Evolutionary conservation across 768 basidiomycete species (phyloP), one percentile per base, ranked within the genome.

Genomic region (Leccinum pellstonianum): DNA sequence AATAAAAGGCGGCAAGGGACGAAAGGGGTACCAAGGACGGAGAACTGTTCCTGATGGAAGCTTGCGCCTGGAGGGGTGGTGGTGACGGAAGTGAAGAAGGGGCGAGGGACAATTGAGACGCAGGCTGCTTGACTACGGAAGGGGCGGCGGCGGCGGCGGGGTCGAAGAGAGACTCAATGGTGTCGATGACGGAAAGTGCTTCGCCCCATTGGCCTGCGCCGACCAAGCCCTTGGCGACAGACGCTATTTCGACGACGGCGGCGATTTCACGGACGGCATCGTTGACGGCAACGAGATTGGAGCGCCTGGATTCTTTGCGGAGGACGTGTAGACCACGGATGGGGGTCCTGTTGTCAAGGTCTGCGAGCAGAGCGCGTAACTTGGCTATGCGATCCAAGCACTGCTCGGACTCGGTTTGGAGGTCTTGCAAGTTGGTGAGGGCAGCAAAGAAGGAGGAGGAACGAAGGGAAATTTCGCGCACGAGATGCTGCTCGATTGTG

Each of bases 361-460:
- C 86, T 47, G 78, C 79, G 12, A 99, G 80, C 54, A 91, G 81
- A 0, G 73, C 70, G 23, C 92, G 90, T 5, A 98, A 80, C 27
- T 84, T 80, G 8, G 82, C 77, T 60, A 98, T 91, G 50, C 90
- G 86, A 48, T 80, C 76, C 6, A 98, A 80, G 68, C 95, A 95
- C 52, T 86, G 82, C 52, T 88, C 83, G 0, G 94, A 95, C 70
- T 97, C 93, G 5, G 90, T 84, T 68, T 95, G 93, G 11, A 99
- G 83, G 62, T 93, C 90, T 68, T 97, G 91, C 8, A 99, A 80
- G 73, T 99, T 99, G 7, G 93, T 84, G 38, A 99, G 83, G 7
- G 97, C 97, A 5, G 95, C 89, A 68, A 98, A 99, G 82, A 99
- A 99, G 1, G 94, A 93, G 1, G 91, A 84, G 0, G 95, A 93